These are phyloP conservation scores for Arthroderma uncinatum DNA, from an alignment of 2,329 filamentous ascomycete genomes.

Conservation along the genomic window DNA sequence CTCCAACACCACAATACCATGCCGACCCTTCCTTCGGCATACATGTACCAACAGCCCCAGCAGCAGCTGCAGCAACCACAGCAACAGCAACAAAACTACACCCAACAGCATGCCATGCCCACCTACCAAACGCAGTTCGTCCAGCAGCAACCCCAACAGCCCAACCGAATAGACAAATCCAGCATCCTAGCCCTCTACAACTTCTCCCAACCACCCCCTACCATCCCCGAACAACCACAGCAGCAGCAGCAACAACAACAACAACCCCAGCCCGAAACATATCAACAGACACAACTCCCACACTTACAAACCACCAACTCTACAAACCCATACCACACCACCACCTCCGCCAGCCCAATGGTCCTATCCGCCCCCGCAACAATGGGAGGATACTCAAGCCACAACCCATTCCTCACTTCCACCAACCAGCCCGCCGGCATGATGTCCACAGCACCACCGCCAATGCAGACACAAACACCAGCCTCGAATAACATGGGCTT, in stretches of 20 bases:
- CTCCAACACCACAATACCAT: slow-evolving; percentile 14
- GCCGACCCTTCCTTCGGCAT: not conserved
- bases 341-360: slow-evolving; percentile 6
- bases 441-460: not conserved
- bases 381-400: slow-evolving; percentile 12
- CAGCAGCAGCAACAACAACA: slow-evolving; percentile 17
- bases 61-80: slow-evolving; percentile 5
- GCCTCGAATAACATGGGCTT: not conserved
- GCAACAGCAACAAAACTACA: slow-evolving; percentile 17
- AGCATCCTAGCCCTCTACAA: slow-evolving; percentile 39
- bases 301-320: slow-evolving; percentile 11
- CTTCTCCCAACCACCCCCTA: slow-evolving; percentile 29
- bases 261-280: slow-evolving; percentile 19
- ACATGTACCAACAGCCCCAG: not conserved
- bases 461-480: not conserved
- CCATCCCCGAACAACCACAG: slow-evolving; percentile 26
- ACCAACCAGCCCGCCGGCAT: slow-evolving; percentile 9
- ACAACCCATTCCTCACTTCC: slow-evolving; percentile 25
- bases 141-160: slow-evolving; percentile 14
- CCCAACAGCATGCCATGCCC: slow-evolving; percentile 17
- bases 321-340: not conserved
- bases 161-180: slow-evolving; percentile 33
- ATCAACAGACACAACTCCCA: slow-evolving; percentile 17
- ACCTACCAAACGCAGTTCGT: slow-evolving; percentile 9
- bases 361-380: slow-evolving; percentile 10